These are phyloP conservation scores for Crucihimalaya himalaica DNA, from an alignment of 345 rosid genomes.

Conservation along the genomic window DNA sequence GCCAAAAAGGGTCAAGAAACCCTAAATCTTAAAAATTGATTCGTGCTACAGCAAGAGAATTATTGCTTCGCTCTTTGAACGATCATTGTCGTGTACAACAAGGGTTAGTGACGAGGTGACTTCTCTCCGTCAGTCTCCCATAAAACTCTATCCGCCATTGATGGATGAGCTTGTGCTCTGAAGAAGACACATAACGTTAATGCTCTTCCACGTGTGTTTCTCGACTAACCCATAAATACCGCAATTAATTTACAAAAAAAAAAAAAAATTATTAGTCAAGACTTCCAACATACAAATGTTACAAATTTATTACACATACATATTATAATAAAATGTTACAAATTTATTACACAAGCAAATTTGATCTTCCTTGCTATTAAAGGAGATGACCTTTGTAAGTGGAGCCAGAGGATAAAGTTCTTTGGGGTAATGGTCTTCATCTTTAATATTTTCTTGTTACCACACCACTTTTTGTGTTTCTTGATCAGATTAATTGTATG, in stretches of 20 bases:
- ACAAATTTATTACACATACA: background rate
- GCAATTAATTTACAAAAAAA: background rate
- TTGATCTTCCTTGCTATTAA: background rate
- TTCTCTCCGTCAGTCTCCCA: background rate
- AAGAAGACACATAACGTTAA: background rate
- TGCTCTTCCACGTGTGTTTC: constrained; percentile 23
- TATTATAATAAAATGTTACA: background rate
- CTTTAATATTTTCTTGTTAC: background rate
- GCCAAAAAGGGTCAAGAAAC: constrained; percentile 11
- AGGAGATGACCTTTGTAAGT: background rate
- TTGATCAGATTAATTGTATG: background rate
- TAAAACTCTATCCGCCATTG: constrained; percentile 19
- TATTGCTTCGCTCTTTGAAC: constrained; percentile 14
- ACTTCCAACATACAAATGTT: background rate
- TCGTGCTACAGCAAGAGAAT: background rate
- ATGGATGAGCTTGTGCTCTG: background rate
- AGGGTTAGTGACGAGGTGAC: constrained; percentile 1
- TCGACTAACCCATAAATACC: background rate
- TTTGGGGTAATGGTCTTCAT: constrained; percentile 8
- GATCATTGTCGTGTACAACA: constrained; percentile 3
- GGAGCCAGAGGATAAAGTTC: background rate
- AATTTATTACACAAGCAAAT: background rate
- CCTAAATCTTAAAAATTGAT: background rate
- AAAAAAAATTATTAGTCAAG: background rate
- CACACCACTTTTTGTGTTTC: background rate